A percentile compares a stretch with the other conserved stretches of the same genome.
phyloP scores from a whole-genome alignment of 1,284 basidiomycete genomes.

The Melanopsichium pennsylvanicum region DNA sequence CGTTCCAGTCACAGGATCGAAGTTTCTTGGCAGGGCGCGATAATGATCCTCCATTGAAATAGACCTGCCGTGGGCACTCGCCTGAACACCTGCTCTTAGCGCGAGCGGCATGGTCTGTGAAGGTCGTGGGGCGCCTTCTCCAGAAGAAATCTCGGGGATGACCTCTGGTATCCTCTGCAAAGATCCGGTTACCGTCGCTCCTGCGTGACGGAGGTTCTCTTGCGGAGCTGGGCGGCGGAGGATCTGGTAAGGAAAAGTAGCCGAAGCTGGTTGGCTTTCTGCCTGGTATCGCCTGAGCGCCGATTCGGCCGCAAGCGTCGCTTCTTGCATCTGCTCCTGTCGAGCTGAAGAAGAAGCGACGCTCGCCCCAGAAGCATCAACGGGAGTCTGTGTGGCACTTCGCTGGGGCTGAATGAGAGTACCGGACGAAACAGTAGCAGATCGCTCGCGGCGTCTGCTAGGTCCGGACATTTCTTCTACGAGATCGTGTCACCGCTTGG shows the following conservation, averaged over 20 bases:
- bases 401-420: not conserved
- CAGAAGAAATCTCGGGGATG: conserved; percentile 14
- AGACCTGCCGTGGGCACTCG: not conserved
- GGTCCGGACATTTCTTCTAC: conserved; percentile 21
- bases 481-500: too few species aligned
- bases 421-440: conserved; percentile 8
- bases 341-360: conserved; percentile 8
- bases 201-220: conserved; percentile 1
- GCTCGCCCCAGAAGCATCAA: not conserved
- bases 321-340: conserved; percentile 19
- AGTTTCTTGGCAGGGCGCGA: conserved; percentile 30
- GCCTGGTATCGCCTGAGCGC: conserved; percentile 20
- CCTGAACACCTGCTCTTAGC: conserved; percentile 5
- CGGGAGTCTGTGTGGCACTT: not conserved
- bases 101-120: conserved; percentile 3
- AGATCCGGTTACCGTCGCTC: conserved; percentile 5
- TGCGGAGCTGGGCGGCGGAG: conserved; percentile 11
- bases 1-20: conserved; percentile 36
- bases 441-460: conserved; percentile 12
- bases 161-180: conserved; percentile 30
- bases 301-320: conserved; percentile 15
- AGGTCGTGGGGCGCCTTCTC: conserved; percentile 3
- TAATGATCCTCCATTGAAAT: conserved; percentile 21
- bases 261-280: conserved; percentile 8
- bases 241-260: conserved; percentile 15